A percentile compares a stretch with the other conserved stretches of the same genome.
Conservation (phyloP, 345 rosid species). For the Citrus sp. region DNA sequence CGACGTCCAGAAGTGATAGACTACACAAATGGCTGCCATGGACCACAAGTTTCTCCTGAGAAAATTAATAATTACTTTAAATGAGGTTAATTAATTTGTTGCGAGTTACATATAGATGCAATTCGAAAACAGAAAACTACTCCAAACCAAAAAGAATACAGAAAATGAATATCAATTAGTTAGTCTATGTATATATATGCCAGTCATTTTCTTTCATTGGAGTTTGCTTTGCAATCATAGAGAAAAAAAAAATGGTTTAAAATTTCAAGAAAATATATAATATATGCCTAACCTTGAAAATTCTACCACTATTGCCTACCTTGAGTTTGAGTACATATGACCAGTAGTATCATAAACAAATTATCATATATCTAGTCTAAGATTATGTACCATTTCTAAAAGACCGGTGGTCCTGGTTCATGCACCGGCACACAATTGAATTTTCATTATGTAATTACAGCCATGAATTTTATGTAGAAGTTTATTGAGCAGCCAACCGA, state of each 20-base stretch:
- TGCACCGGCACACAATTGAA: background rate
- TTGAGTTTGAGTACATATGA: background rate
- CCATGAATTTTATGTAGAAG: background rate
- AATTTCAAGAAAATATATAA: background rate
- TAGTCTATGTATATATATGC: background rate
- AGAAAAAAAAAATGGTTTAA: background rate
- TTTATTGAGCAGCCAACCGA: background rate
- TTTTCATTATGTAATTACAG: background rate
- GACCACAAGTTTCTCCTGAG: background rate
- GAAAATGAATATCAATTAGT: no score
- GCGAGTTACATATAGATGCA: no score
- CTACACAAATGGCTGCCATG: background rate
- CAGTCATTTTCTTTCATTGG: background rate
- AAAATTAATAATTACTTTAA: background rate
- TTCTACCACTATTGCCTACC: conserved; percentile 1
- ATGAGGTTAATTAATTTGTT: no score
- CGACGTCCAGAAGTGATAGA: background rate
- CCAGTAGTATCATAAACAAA: background rate
- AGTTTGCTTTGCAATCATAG: background rate
- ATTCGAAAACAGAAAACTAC: no score
- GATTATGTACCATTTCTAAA: background rate
- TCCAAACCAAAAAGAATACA: no score
- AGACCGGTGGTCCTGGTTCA: conserved; percentile 1
- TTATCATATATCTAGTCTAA: background rate
- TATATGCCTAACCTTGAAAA: conserved; percentile 5